Evolutionary conservation across 306 rosid genomes (phyloP), one percentile per base, ranked within the genome.

Genomic region (Quercus alba): DNA sequence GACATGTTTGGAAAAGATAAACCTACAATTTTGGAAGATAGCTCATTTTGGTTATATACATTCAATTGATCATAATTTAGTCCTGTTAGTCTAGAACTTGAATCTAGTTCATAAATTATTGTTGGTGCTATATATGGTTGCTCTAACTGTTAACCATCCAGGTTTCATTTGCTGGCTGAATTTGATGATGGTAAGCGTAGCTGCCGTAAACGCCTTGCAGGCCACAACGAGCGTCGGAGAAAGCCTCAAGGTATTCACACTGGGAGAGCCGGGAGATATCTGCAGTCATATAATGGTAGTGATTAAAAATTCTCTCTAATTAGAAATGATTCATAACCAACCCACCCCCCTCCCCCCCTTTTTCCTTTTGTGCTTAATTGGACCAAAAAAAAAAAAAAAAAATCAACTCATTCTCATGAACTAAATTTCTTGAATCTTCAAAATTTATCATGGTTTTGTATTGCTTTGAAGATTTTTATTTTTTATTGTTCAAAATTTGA

Each of bases 111-210:
- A 26, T 80, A 77, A 49, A 71, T 81, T 62, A 62, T 66, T 71
- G 21, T 74, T 58, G 70, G 58, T 76, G 73, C 74, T 82, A 69
- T 83, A 73, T 49, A 10, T 49, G 54, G 82, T 81, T 77, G 85
- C 83, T 31, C 76, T 33, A 80, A 49, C 81, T 76, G 75, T 78
- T 87, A 77, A 71, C 73, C 46, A 69, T 82, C 4, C 90, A 94
- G 98, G 89, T 94, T 94, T 81, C 98, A 94, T 82, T 88, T 91
- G 94, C 89, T 94, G 85, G 87, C 85, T 81, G 98, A 91, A 80
- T 94, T 94, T 84, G 98, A 94, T 84, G 94, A 90, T 84, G 95
- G 96, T 35, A 94, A 94, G 93, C 94, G 98, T 38, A 94, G 98
- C 85, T 94, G 98, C 80, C 95, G 97, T 18, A 94, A 85, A 84